Evolutionary conservation across 1,284 basidiomycete species (phyloP), one percentile per base, ranked within the genome.

Genomic region (Cryptococcus floricola): DNA sequence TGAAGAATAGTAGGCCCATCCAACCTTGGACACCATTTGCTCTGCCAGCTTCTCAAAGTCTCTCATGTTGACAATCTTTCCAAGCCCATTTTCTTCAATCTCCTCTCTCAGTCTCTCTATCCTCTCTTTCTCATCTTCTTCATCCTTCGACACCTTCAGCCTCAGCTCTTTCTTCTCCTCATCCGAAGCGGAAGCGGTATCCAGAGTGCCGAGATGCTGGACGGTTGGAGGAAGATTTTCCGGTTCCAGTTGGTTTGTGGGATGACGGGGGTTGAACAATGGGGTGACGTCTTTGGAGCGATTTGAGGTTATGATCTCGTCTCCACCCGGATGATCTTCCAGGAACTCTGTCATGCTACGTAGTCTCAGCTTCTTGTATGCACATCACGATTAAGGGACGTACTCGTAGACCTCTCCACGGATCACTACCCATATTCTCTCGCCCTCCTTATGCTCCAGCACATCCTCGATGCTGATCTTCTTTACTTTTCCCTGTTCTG

Each of bases 1-100:
- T 25, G 88, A 89, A 9, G 84, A 83, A 69, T 91, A 94, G 74
- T 92, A 94, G 4, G 89, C 85, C 63, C 83, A 78, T 3, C 87
- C 88, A 59, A 87, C 88, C 67, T 85, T 82, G 3, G 86, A 84
- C 39, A 91, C 76, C 25, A 88, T 77, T 41, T 83, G 81, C 62
- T 82, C 81, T 18, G 88, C 79, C 45, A 65, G 42, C 41, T 70
- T 70, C 63, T 75, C 67, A 50, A 70, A 70, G 49, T 70, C 68
- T 48, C 66, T 58, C 70, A 75, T 71, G 58, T 75, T 75, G 46
- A 75, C 61, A 27, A 75, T 64, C 2, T 56, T 62, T 1, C 71
- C 70, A 43, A 74, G 58, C 1, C 71, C 73, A 43, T 61, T 63
- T 56, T 70, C 67, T 50, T 74, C 69, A 53, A 71, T 68, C 56